phyloP scores from a whole-genome alignment of 75 land plant species.

The Pinus albicaulis region DNA sequence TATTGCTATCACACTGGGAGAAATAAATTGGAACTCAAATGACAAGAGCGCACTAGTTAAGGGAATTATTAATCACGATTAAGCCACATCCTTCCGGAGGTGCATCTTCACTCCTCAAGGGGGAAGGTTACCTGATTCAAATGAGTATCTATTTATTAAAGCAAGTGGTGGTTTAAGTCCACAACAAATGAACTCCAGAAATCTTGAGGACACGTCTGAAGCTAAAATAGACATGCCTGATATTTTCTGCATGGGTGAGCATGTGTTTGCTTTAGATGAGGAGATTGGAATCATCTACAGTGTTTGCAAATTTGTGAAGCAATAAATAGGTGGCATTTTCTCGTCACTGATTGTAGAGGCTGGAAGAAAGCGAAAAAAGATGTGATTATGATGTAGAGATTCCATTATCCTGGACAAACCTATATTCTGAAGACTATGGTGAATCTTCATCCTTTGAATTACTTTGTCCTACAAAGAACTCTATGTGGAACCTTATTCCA shows the following conservation, averaged over 20 bases:
- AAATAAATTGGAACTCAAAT: too few relatives aligned
- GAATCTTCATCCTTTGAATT: not conserved
- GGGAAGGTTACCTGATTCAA: too few relatives aligned
- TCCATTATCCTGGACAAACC: not conserved
- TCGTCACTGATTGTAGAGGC: constrained; percentile 13
- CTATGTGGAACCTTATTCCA: constrained; percentile 64
- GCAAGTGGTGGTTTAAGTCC: too few relatives aligned
- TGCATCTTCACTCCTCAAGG: too few relatives aligned
- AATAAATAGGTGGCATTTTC: constrained; percentile 33
- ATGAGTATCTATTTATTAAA: too few relatives aligned
- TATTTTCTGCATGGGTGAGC: constrained; percentile 10
- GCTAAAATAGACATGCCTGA: too few relatives aligned
- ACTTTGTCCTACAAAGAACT: not conserved
- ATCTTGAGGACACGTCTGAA: too few relatives aligned
- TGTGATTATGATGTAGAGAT: constrained; percentile 8
- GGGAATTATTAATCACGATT: too few relatives aligned
- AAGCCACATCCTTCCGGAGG: too few relatives aligned
- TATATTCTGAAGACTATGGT: not conserved
- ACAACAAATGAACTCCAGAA: too few relatives aligned
- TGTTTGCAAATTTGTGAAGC: constrained; percentile 33
- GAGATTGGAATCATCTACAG: constrained; percentile 46
- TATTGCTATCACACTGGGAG: too few relatives aligned
- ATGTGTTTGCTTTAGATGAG: constrained; percentile 40
- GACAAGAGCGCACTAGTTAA: too few relatives aligned
- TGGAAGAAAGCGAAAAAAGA: not conserved